Evolutionary conservation across 108 stramenopile species (phyloP).

Genomic region (Mediolabrus comicus): DNA sequence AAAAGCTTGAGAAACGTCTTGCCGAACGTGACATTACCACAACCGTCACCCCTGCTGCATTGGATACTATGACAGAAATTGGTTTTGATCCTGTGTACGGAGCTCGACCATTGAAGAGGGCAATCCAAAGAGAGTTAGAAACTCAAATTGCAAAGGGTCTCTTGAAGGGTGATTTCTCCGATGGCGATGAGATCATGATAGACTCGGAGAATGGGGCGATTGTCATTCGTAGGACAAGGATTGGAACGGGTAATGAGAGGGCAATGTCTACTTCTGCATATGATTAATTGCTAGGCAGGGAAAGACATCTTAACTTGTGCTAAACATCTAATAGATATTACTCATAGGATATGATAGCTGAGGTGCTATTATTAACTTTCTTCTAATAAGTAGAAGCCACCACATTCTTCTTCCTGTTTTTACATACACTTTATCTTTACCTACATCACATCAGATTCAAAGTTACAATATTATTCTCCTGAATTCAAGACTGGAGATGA

Average conservation of each 20-base stretch:
- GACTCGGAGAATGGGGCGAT: constrained; percentile 29
- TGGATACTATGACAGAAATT: constrained; percentile 76
- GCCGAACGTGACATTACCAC: constrained; percentile 67
- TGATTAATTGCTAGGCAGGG: neutral
- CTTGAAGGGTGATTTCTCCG: constrained; percentile 66
- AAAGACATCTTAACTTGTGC: neutral
- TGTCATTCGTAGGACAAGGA: constrained; percentile 26
- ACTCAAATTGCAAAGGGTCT: constrained; percentile 88
- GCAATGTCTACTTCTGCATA: constrained; percentile 1
- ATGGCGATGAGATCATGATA: constrained; percentile 81
- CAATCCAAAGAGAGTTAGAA: constrained; percentile 97
- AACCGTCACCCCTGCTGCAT: constrained; percentile 60
- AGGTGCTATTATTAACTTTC: no score
- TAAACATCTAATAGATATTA: neutral
- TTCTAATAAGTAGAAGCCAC: neutral
- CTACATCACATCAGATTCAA: neutral
- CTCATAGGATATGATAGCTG: no score
- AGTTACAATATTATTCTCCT: neutral
- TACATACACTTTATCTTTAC: neutral
- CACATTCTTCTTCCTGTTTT: neutral
- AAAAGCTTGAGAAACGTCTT: constrained; percentile 68
- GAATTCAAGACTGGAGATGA: neutral
- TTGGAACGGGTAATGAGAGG: constrained; percentile 11
- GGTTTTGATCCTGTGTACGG: constrained; percentile 96
- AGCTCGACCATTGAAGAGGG: constrained; percentile 94